phyloP scores from a whole-genome alignment of 345 rosid genomes.

The Populus alba region DNA sequence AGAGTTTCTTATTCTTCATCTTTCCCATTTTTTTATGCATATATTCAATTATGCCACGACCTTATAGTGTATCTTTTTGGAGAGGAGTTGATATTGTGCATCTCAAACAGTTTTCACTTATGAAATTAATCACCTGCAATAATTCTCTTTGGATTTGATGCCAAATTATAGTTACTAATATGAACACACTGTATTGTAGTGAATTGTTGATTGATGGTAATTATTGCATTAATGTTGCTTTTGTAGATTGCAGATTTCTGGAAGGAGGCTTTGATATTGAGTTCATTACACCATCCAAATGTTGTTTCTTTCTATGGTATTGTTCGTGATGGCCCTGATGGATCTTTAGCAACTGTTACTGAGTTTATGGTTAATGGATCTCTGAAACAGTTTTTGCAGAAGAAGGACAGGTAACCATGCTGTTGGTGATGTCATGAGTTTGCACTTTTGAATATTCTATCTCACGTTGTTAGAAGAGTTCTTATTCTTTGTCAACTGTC shows the following conservation, averaged over 20 bases:
- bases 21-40: background rate
- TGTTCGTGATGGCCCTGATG: slow-evolving; percentile 99
- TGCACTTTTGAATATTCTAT: slow-evolving; percentile 9
- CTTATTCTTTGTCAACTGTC: background rate
- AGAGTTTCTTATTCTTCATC: background rate
- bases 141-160: background rate
- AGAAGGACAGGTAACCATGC: slow-evolving; percentile 79
- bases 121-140: background rate
- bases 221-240: slow-evolving; percentile 20
- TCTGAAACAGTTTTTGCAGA: slow-evolving; percentile 92
- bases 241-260: slow-evolving; percentile 93
- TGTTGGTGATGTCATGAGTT: slow-evolving; percentile 13
- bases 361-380: slow-evolving; percentile 99
- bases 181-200: slow-evolving; percentile 10
- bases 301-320: slow-evolving; percentile 97
- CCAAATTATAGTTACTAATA: slow-evolving; percentile 1
- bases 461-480: background rate
- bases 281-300: slow-evolving; percentile 98
- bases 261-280: slow-evolving; percentile 91
- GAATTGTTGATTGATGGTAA: slow-evolving; percentile 3
- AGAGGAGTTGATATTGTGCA: background rate
- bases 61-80: background rate
- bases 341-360: slow-evolving; percentile 89
- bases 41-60: background rate
- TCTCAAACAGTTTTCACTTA: background rate